phyloP scores from a whole-genome alignment of 2,329 filamentous ascomycete species.

The Colletotrichum noveboracense region DNA sequence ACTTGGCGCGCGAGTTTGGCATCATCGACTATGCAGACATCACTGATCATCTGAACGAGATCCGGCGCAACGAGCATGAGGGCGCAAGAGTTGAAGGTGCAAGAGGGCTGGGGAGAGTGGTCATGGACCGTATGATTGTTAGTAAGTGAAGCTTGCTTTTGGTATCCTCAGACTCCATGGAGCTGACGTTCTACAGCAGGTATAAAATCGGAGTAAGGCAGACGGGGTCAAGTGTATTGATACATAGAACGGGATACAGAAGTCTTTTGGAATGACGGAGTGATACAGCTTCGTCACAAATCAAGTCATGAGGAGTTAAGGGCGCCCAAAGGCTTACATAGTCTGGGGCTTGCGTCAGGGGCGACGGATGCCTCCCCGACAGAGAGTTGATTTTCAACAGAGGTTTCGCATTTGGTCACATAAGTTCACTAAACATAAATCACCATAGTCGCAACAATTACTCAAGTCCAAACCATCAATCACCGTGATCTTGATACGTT shows the following conservation, averaged over 20 bases:
- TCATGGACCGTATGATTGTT: background rate
- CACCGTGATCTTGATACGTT: background rate
- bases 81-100: background rate
- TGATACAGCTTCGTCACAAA: background rate
- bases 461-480: background rate
- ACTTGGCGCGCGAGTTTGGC: background rate
- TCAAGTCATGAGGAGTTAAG: background rate
- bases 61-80: background rate
- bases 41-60: background rate
- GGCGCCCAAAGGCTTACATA: fast-evolving
- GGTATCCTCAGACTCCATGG: fast-evolving
- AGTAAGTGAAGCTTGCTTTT: fast-evolving
- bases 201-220: background rate
- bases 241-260: background rate
- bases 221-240: background rate
- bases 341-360: fast-evolving
- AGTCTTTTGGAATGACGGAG: background rate
- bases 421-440: background rate
- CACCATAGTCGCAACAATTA: background rate
- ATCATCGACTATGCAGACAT: background rate
- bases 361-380: background rate
- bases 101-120: fast-evolving
- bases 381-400: background rate
- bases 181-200: background rate
- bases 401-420: fast-evolving